Evolutionary conservation across 2,329 filamentous ascomycete species (phyloP).

Genomic region (Trichothecium roseum): DNA sequence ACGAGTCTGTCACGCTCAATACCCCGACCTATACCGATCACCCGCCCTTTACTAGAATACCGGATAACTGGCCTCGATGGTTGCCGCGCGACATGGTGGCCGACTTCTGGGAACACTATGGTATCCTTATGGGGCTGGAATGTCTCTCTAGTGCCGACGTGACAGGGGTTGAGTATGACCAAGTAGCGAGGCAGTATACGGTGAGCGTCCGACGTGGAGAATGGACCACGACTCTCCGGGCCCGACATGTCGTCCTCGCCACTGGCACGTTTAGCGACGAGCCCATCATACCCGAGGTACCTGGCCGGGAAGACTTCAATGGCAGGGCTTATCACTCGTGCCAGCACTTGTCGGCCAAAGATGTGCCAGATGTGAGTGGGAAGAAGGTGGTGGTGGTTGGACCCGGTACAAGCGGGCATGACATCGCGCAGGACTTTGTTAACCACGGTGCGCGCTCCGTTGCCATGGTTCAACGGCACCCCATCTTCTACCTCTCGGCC

Average conservation of each 20-base stretch:
- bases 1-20: constrained; percentile 13
- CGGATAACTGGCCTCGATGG: constrained; percentile 15
- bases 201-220: constrained; percentile 16
- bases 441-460: constrained; percentile 34
- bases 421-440: constrained; percentile 38
- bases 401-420: constrained; percentile 36
- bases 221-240: constrained; percentile 14
- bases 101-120: constrained; percentile 37
- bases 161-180: constrained; percentile 26
- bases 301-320: constrained; percentile 26
- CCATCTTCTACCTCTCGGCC: constrained; percentile 24
- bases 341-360: constrained; percentile 26
- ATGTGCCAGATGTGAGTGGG: constrained; percentile 2
- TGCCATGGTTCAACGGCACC: constrained; percentile 41
- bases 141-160: constrained; percentile 29
- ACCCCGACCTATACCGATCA: constrained; percentile 4
- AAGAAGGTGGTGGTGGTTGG: constrained; percentile 38
- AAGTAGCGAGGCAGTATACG: constrained; percentile 23
- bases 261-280: constrained; percentile 30
- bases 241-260: constrained; percentile 35
- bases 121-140: constrained; percentile 36
- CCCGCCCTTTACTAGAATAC: constrained; percentile 10
- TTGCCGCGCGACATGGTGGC: constrained; percentile 35
- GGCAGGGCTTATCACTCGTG: constrained; percentile 32
- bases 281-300: constrained; percentile 27